Evolutionary conservation across 768 basidiomycete species (phyloP).

Genomic region (Russula vinacea): DNA sequence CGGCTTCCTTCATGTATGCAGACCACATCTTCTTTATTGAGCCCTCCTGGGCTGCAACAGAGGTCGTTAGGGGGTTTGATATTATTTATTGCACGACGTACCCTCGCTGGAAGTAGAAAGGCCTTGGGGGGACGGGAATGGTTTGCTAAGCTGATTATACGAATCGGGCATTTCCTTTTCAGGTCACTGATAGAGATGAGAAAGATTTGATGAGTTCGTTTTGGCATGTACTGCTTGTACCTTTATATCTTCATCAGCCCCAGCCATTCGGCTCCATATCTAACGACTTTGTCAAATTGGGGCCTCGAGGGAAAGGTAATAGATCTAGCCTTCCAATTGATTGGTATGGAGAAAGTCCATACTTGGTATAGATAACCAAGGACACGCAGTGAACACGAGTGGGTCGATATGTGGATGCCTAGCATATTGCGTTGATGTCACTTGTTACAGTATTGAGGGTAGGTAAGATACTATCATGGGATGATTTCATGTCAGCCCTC

Average conservation of each 20-base stretch:
- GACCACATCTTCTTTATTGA: slow-evolving; percentile 25
- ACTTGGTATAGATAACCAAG: neutral
- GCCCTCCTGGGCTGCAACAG: slow-evolving; percentile 1
- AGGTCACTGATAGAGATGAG: neutral
- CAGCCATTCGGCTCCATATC: neutral
- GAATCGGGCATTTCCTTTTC: slow-evolving; percentile 5
- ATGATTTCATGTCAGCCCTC: no score
- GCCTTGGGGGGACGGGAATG: neutral
- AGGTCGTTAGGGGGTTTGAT: neutral
- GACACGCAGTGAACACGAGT: neutral
- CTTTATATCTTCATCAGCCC: neutral
- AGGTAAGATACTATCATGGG: no score
- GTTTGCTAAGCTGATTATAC: neutral
- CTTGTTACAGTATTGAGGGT: neutral
- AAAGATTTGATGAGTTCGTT: neutral
- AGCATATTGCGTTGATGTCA: neutral
- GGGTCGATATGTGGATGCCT: neutral
- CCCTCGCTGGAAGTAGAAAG: neutral
- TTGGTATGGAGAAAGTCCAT: neutral
- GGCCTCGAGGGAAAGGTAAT: neutral
- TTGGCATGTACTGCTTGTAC: neutral
- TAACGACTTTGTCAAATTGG: neutral
- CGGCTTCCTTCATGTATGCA: slow-evolving; percentile 16
- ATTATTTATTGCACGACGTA: neutral
- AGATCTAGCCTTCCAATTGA: neutral